phyloP scores from a whole-genome alignment of 345 rosid species.

The Aurinia saxatilis region DNA sequence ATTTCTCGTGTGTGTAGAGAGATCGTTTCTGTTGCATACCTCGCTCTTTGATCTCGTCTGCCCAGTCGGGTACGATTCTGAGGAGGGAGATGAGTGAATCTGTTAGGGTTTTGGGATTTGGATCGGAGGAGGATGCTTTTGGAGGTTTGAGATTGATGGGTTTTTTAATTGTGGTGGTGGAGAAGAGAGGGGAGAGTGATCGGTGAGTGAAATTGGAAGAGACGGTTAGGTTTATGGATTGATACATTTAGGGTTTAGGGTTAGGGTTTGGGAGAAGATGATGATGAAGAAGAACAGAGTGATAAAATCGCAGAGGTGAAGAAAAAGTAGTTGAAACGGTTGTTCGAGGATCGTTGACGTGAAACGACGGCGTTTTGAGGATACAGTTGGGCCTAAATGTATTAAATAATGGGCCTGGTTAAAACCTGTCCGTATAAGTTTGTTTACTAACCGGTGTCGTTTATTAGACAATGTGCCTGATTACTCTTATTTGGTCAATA shows the following conservation, averaged over 20 bases:
- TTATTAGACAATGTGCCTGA: too few species aligned
- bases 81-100: slow-evolving; percentile 29
- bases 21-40: slow-evolving; percentile 68
- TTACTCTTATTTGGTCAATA: too few species aligned
- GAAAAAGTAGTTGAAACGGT: slow-evolving; percentile 15
- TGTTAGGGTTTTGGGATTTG: slow-evolving; percentile 3
- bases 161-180: slow-evolving; percentile 25
- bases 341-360: not conserved
- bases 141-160: slow-evolving; percentile 18
- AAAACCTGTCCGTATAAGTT: not conserved
- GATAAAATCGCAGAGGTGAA: not conserved
- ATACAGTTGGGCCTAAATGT: not conserved
- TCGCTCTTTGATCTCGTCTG: slow-evolving; percentile 70
- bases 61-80: slow-evolving; percentile 73
- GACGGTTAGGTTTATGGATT: slow-evolving; percentile 31
- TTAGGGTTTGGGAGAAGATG: slow-evolving; percentile 22
- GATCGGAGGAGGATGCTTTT: slow-evolving; percentile 25
- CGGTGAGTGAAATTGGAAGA: slow-evolving; percentile 37
- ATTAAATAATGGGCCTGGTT: not conserved
- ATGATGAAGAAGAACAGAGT: not conserved
- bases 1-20: slow-evolving; percentile 66
- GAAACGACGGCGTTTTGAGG: not conserved
- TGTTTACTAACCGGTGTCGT: not conserved
- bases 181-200: slow-evolving; percentile 14
- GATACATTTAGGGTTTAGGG: slow-evolving; percentile 43